A percentile compares a stretch with the other conserved stretches of the same genome.
Conservation (phyloP, 1,284 basidiomycete genomes). For the Ceratobasidium sp. region DNA sequence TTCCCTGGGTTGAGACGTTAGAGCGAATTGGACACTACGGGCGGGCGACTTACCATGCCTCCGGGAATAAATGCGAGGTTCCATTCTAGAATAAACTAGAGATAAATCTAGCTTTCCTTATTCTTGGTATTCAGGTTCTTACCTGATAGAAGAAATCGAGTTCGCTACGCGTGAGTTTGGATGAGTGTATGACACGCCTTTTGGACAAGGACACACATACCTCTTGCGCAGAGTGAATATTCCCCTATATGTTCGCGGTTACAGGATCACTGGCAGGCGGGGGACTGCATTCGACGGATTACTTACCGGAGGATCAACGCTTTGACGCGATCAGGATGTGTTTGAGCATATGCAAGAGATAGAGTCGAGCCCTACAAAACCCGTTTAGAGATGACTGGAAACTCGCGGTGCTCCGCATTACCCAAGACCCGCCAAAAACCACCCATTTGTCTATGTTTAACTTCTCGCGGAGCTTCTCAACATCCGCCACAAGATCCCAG, state of each 20-base stretch:
- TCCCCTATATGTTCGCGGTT: constrained; percentile 60
- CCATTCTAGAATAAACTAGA: constrained; percentile 12
- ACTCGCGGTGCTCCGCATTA: constrained; percentile 49
- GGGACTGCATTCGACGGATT: neutral
- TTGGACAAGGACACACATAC: constrained; percentile 52
- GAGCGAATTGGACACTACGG: neutral
- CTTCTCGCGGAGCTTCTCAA: constrained; percentile 79
- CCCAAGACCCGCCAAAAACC: constrained; percentile 92
- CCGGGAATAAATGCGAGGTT: constrained; percentile 81
- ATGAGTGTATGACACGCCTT: constrained; percentile 12
- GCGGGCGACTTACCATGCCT: constrained; percentile 70
- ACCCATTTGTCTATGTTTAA: constrained; percentile 85
- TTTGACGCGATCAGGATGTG: constrained; percentile 81
- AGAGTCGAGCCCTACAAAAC: constrained; percentile 81
- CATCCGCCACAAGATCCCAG: constrained; percentile 91
- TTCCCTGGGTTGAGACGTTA: constrained; percentile 61
- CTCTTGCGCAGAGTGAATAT: constrained; percentile 86
- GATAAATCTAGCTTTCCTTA: neutral
- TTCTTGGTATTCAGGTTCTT: neutral
- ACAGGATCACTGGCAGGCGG: neutral
- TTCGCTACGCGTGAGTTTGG: constrained; percentile 60
- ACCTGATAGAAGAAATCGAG: constrained; percentile 90
- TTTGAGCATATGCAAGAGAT: constrained; percentile 87
- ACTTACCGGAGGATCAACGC: constrained; percentile 79
- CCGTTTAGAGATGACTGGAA: neutral